These are phyloP conservation scores for Betula pendula DNA, from an alignment of 306 rosid genomes.

Conservation along the genomic window DNA sequence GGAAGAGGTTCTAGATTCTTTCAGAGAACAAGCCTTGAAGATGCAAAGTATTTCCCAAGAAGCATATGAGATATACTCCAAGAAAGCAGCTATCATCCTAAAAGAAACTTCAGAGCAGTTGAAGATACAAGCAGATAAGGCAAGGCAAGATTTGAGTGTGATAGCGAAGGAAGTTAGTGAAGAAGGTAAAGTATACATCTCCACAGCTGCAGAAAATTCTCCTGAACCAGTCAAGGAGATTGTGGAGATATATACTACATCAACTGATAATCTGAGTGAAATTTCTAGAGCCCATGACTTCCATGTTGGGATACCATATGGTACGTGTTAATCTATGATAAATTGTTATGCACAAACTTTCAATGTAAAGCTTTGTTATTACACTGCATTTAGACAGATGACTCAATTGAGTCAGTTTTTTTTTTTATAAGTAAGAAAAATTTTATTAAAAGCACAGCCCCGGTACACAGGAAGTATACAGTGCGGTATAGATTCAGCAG, in stretches of 20 bases:
- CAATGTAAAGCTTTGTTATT: constrained; percentile 2
- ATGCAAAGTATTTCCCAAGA: constrained; percentile 73
- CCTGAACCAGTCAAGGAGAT: constrained; percentile 85
- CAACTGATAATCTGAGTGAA: constrained; percentile 57
- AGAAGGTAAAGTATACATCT: constrained; percentile 71
- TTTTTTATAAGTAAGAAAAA: too few relatives aligned
- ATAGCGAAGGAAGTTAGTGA: constrained; percentile 66
- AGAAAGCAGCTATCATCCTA: constrained; percentile 68
- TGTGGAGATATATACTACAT: constrained; percentile 64
- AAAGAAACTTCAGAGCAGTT: constrained; percentile 69
- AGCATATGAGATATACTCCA: constrained; percentile 75
- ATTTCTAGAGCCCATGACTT: constrained; percentile 71
- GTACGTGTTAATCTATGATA: constrained; percentile 45
- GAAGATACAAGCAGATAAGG: constrained; percentile 82
- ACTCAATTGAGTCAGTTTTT: not conserved
- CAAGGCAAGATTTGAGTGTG: constrained; percentile 55
- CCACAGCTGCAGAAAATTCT: constrained; percentile 63
- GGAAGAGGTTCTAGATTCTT: constrained; percentile 67
- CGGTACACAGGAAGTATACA: too few relatives aligned
- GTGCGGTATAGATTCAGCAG: not conserved
- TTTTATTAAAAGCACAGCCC: too few relatives aligned
- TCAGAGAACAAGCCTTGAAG: constrained; percentile 81
- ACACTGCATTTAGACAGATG: not conserved
- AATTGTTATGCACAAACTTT: constrained; percentile 3
- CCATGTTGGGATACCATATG: constrained; percentile 91